A percentile compares a stretch with the other conserved stretches of the same genome.
phyloP scores from a whole-genome alignment of 257 asterid species.

The Nicotiana tabacum region DNA sequence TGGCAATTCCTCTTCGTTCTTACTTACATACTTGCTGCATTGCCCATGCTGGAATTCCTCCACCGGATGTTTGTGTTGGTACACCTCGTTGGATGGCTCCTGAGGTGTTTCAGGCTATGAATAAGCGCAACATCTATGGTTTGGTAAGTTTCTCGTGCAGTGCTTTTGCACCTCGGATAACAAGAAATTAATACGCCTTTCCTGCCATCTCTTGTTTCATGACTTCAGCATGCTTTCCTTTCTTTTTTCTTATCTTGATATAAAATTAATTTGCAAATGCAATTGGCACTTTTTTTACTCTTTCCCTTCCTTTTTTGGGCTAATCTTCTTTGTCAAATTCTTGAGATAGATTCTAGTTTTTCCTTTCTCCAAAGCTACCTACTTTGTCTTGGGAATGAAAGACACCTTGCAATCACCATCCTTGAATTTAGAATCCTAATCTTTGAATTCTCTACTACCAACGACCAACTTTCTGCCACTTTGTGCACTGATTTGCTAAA shows the following conservation, averaged over 20 bases:
- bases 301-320: background rate
- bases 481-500: background rate
- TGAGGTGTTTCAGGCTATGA: conserved; percentile 50
- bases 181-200: background rate
- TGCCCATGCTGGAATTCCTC: conserved; percentile 80
- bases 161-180: background rate
- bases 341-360: background rate
- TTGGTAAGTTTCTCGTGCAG: conserved; percentile 31
- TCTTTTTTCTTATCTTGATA: background rate
- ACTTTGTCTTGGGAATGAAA: background rate
- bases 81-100: conserved; percentile 99
- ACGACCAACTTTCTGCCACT: background rate
- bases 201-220: background rate
- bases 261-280: background rate
- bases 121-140: conserved; percentile 34
- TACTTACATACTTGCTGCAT: conserved; percentile 81
- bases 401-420: background rate
- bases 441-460: background rate
- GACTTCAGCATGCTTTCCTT: background rate
- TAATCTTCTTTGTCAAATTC: background rate
- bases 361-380: background rate
- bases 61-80: conserved; percentile 85
- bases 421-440: background rate
- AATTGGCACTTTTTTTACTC: background rate
- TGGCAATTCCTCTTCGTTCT: conserved; percentile 77